Conservation (phyloP, 2,329 filamentous ascomycete genomes). For the Xylaria sp. region DNA sequence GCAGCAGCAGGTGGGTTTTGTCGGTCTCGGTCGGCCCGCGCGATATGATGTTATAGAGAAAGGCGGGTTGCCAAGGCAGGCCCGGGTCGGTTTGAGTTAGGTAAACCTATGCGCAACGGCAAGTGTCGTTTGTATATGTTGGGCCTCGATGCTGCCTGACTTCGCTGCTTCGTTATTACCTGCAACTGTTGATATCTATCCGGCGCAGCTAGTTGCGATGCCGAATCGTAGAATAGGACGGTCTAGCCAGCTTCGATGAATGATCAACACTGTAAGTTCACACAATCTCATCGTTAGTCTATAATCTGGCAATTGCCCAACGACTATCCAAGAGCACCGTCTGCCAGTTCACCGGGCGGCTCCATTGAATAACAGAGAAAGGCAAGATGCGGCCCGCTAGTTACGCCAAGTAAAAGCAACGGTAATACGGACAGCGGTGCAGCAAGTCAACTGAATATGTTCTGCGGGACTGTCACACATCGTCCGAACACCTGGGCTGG, state of each 20-base stretch:
- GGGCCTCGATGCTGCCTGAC: constrained; percentile 16
- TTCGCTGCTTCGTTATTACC: constrained; percentile 22
- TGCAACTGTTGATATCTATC: constrained; percentile 18
- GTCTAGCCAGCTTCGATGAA: constrained; percentile 19
- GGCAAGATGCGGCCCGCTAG: constrained; percentile 11
- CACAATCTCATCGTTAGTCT: constrained; percentile 32
- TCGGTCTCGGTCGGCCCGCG: constrained; percentile 21
- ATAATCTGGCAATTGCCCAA: constrained; percentile 14
- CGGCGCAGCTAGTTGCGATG: constrained; percentile 24
- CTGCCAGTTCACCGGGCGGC: constrained; percentile 18
- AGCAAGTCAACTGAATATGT: constrained; percentile 12
- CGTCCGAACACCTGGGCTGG: constrained; percentile 1
- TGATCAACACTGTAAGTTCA: constrained; percentile 26
- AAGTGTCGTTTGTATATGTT: constrained; percentile 23
- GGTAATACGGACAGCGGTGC: constrained; percentile 12
- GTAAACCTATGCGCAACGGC: constrained; percentile 21
- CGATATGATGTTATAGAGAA: constrained; percentile 12
- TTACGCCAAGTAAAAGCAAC: constrained; percentile 4
- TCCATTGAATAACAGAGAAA: constrained; percentile 1
- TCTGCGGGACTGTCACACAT: constrained; percentile 24
- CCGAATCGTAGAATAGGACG: constrained; percentile 16
- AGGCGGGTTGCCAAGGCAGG: constrained; percentile 18
- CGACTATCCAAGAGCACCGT: constrained; percentile 18
- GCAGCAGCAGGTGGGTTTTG: constrained; percentile 24
- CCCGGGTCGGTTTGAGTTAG: constrained; percentile 16